These are phyloP conservation scores for Fusarium nisikadoi DNA, from an alignment of 2,329 filamentous ascomycete genomes.

Conservation along the genomic window DNA sequence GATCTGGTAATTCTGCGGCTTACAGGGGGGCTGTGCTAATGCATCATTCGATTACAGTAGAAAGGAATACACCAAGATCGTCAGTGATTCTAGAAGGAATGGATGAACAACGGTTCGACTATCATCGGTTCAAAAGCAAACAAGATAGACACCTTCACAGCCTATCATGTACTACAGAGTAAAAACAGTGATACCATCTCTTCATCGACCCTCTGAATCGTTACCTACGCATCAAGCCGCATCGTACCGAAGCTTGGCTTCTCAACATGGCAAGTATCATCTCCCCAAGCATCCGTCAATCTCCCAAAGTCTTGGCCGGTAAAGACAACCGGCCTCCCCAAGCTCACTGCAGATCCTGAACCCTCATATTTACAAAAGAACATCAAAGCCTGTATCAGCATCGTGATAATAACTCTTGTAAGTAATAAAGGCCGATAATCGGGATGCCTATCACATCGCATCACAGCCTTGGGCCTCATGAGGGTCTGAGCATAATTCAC, in stretches of 20 bases:
- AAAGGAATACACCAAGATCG: conserved; percentile 1
- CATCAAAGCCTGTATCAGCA: background rate
- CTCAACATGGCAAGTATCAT: conserved; percentile 36
- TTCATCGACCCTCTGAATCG: conserved; percentile 9
- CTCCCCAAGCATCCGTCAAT: conserved; percentile 24
- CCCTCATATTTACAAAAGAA: background rate
- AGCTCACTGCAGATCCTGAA: background rate
- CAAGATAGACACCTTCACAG: background rate
- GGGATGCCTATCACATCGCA: conserved; percentile 2
- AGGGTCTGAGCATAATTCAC: conserved; percentile 1
- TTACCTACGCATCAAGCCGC: conserved; percentile 7
- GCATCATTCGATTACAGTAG: background rate
- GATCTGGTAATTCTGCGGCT: conserved; percentile 11
- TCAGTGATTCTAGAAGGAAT: conserved; percentile 1
- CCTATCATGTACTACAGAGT: background rate
- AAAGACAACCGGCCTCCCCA: conserved; percentile 10
- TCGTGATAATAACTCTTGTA: background rate
- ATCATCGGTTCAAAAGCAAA: background rate
- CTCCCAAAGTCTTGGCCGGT: conserved; percentile 11
- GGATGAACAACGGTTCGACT: background rate
- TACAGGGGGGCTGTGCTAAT: conserved; percentile 5
- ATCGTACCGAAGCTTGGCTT: conserved; percentile 1
- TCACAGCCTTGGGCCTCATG: conserved; percentile 15
- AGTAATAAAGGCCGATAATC: background rate
- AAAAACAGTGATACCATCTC: conserved; percentile 1